Conservation (phyloP, 2,329 filamentous ascomycete species). For the Alternaria tenuissima region DNA sequence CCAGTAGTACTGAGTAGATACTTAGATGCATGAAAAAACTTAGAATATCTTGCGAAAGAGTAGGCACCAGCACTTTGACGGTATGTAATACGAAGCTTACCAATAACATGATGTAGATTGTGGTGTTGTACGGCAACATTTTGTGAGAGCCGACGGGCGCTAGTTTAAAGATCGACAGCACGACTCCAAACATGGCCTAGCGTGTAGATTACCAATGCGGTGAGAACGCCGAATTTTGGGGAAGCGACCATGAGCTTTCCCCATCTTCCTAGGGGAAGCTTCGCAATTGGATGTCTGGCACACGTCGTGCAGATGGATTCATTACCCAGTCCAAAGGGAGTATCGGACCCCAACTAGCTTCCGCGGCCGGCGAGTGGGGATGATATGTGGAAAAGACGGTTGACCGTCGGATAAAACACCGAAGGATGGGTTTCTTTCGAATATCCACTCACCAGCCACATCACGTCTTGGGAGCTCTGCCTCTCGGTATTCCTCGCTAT, state of each 20-base stretch:
- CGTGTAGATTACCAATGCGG: constrained; percentile 9
- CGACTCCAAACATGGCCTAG: not conserved
- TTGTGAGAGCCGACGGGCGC: not conserved
- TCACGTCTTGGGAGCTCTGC: not conserved
- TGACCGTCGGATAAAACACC: constrained; percentile 20
- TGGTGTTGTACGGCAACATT: not conserved
- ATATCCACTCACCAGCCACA: constrained; percentile 3
- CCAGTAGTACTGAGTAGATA: not conserved
- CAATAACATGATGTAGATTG: not conserved
- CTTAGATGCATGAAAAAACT: not conserved
- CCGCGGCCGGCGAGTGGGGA: constrained; percentile 31
- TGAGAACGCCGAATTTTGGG: constrained; percentile 14
- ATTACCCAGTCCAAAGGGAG: not conserved
- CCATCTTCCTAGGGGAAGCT: constrained; percentile 1
- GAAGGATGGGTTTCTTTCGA: constrained; percentile 5
- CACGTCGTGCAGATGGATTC: constrained; percentile 2
- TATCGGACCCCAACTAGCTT: constrained; percentile 21
- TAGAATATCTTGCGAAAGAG: accelerated
- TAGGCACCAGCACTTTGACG: not conserved
- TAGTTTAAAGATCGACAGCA: not conserved
- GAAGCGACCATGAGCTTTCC: constrained; percentile 2
- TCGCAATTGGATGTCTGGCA: not conserved
- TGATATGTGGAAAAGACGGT: constrained; percentile 1
- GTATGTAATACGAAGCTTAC: not conserved
- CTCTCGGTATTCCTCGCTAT: not conserved